These are phyloP conservation scores for Trypanosoma melophagium DNA, from an alignment of 208 protist species.

Conservation along the genomic window DNA sequence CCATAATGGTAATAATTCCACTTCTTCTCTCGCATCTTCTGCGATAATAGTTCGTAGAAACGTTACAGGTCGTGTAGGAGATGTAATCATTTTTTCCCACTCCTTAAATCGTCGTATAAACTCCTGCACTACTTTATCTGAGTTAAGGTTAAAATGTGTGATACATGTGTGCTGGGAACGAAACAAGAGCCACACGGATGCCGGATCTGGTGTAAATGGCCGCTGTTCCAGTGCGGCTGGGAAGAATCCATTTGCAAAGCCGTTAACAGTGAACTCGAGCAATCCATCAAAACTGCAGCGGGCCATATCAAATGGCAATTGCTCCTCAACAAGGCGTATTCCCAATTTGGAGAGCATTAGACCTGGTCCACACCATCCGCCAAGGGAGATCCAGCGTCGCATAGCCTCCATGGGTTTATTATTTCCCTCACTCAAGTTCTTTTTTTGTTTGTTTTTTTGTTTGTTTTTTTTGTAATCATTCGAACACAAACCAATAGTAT, in stretches of 20 bases:
- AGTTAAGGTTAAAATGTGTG: constrained; percentile 81
- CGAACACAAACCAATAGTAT: too few relatives aligned
- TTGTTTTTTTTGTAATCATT: neutral
- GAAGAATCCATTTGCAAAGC: constrained; percentile 45
- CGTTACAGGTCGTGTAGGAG: constrained; percentile 37
- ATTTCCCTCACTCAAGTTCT: neutral
- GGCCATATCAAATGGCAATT: constrained; percentile 77
- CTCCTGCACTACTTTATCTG: constrained; percentile 39
- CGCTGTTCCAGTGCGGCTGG: constrained; percentile 20
- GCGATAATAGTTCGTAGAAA: constrained; percentile 79
- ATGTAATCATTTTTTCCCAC: constrained; percentile 55
- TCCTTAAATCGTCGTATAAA: constrained; percentile 50
- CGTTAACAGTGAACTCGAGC: constrained; percentile 49
- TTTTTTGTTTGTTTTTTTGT: neutral
- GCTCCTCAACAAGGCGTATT: constrained; percentile 38
- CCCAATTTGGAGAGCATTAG: constrained; percentile 80
- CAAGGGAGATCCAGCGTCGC: constrained; percentile 80
- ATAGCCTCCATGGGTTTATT: constrained; percentile 18
- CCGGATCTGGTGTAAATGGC: constrained; percentile 56
- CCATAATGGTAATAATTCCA: constrained; percentile 58
- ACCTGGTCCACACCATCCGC: constrained; percentile 80
- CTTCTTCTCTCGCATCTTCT: constrained; percentile 59
- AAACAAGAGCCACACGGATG: constrained; percentile 74
- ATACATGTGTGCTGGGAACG: constrained; percentile 80
- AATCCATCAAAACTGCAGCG: constrained; percentile 85